Base-by-base conservation (phyloP, 2,329 filamentous ascomycete genomes). In the Colletotrichum sp. region DNA sequence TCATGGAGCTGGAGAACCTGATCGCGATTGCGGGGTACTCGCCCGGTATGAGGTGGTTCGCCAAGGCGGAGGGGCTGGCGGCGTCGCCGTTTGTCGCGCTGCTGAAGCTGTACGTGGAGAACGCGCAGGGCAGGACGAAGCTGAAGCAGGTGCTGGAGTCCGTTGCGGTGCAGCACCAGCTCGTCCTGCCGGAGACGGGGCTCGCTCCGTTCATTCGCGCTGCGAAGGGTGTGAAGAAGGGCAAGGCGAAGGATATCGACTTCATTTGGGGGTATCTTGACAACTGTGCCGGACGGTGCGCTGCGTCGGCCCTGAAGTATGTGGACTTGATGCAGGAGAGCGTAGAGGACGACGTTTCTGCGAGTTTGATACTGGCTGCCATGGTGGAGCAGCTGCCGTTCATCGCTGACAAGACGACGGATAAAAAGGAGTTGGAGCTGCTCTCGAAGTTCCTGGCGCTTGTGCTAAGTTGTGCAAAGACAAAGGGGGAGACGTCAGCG, bases 31-130 rank as follows among this genome's bases (percentile, higher is more conserved):
- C 96, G 5, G 91, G 92, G 77, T 92, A 93, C 80, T 98, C 96
- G 5, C 92, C 95, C 1, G 93, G 93, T 8, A 97, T 98, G 93
- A 92, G 94, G 77, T 99, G 96, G 96, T 98, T 97, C 87, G 90
- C 94, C 77, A 96, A 95, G 81, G 90, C 87, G 75, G 91, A 94
- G 78, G 89, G 89, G 1, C 87, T 94, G n/a, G 82, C 84, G 2
- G 86, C 91, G 52, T 95, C 94, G 6, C 94, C 94, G 0, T 95
- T 96, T 77, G 91, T 92, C n/a, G 92, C 92, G 0, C 88, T 96
- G 26, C 83, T 96, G 8, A 92, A 89, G 75, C 85, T 90, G 32
- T 74, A 76, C 1, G 65, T 76, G 21, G 64, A 76, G 34, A 65
- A 30, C 21, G 65, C 74, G n/a, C 65, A 76, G 65, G 74, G 59